Conservation (phyloP, 129 eudicot species). For the Rutidosis leptorrhynchoides region DNA sequence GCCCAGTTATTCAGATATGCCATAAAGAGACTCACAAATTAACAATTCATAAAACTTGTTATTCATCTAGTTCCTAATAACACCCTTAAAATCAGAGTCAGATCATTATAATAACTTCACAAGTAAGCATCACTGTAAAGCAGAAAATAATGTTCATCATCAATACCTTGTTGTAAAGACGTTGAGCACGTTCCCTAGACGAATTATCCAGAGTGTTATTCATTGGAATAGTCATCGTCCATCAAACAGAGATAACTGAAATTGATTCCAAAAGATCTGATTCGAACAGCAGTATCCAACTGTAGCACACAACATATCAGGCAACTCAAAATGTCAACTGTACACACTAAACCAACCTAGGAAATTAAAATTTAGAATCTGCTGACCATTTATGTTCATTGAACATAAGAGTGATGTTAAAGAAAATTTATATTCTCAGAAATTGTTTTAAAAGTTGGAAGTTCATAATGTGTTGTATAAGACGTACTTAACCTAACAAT, state of each 20-base stretch:
- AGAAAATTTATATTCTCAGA: constrained; percentile 8
- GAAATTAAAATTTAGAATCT: not conserved
- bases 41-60: not conserved
- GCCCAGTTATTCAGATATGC: not conserved
- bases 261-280: constrained; percentile 31
- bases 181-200: constrained; percentile 62
- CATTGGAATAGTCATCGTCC: constrained; percentile 85
- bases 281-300: constrained; percentile 29
- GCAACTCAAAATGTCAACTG: constrained; percentile 15
- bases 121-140: not conserved
- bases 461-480: constrained; percentile 1
- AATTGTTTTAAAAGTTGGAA: not conserved
- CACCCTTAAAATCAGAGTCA: not conserved
- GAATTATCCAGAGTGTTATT: constrained; percentile 49
- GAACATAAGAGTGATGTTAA: not conserved
- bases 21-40: not conserved
- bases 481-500: not conserved
- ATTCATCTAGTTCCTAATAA: not conserved
- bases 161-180: constrained; percentile 65
- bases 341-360: not conserved
- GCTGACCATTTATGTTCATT: too few relatives aligned
- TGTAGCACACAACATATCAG: constrained; percentile 19
- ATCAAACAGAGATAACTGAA: constrained; percentile 38
- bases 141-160: not conserved
- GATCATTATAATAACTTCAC: not conserved